phyloP scores from a whole-genome alignment of 306 rosid species.

The Arachis hypogaea region DNA sequence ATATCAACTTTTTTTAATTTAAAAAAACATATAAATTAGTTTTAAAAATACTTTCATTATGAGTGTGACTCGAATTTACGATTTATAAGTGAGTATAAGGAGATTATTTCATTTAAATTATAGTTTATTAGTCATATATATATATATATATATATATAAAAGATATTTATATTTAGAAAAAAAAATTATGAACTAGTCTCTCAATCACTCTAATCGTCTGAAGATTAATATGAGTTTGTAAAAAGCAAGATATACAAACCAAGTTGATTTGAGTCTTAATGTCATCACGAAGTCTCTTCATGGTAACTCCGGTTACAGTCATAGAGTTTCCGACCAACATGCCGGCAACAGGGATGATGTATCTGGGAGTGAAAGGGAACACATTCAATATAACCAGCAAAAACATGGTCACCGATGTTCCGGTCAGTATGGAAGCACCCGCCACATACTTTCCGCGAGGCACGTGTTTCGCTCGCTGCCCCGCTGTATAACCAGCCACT shows the following conservation, averaged over 20 bases:
- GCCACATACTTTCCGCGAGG: slow-evolving; percentile 85
- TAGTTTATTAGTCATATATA: no score
- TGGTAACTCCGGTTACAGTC: slow-evolving; percentile 96
- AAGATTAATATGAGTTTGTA: no score
- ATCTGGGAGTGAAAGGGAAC: slow-evolving; percentile 93
- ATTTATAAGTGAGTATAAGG: no score
- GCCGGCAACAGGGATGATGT: slow-evolving; percentile 87
- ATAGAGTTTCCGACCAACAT: slow-evolving; percentile 98
- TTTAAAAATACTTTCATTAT: no score
- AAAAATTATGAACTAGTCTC: no score
- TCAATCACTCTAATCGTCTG: no score
- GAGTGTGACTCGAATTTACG: no score
- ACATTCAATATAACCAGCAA: slow-evolving; percentile 64
- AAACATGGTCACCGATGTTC: slow-evolving; percentile 80
- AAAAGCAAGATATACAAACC: slow-evolving; percentile 43
- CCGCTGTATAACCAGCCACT: slow-evolving; percentile 91
- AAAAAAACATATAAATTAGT: no score
- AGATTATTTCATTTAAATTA: no score
- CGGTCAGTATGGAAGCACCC: slow-evolving; percentile 77
- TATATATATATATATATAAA: no score
- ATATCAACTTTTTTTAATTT: no score
- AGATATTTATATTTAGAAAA: no score
- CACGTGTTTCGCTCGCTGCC: slow-evolving; percentile 86
- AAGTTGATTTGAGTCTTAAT: slow-evolving; percentile 72
- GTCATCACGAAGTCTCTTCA: slow-evolving; percentile 91